Evolutionary conservation across 139 green algal species (phyloP), one percentile per base, ranked within the genome.

Genomic region (Dunaliella primolecta): DNA sequence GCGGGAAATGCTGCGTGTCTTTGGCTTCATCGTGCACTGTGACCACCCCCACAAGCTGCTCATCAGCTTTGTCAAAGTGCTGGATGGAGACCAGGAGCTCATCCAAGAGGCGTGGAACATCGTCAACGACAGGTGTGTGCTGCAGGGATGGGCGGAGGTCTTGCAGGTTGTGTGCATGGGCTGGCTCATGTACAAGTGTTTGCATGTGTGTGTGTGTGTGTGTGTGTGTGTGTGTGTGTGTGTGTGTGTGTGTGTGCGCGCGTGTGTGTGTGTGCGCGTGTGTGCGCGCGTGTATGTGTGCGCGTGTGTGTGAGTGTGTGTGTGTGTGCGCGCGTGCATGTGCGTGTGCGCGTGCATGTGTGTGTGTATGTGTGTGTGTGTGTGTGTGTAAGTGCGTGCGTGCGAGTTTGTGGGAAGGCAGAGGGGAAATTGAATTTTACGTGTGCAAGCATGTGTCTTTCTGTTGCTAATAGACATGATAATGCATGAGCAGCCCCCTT

Each of bases 41-140:
- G 94, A 98, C 78, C 96, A 98, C 84, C 96, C 96, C 0, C 96
- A 99, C 90, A 98, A 96, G 84, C 95, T 95, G 72, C 86, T 98
- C 33, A 91, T 98, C 81, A 96, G 92, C 86, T 96, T 96, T 83
- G 83, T 94, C 30, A 56, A 93, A 57, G 34, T 92, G 35, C 88
- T 98, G 35, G 80, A 83, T 83, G 57, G 75, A 20, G 84, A 87
- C 33, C 27, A 84, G 11, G 81, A 89, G 34, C 83, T 90, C 35
- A 84, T 84, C 82, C 88, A 98, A 81, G 87, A 94, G 57, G 93
- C 93, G 0, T 98, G 95, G 95, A 97, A 94, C 84, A 84, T 98
- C 3, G 86, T 92, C 2, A 98, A 98, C 81, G 96, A 98, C 90
- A 97, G 94, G 94, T 94, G 56, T 32, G 85, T 27, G 33, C 76